These are phyloP conservation scores for Erysimum cheiranthoides DNA, from an alignment of 345 rosid genomes.

Conservation along the genomic window DNA sequence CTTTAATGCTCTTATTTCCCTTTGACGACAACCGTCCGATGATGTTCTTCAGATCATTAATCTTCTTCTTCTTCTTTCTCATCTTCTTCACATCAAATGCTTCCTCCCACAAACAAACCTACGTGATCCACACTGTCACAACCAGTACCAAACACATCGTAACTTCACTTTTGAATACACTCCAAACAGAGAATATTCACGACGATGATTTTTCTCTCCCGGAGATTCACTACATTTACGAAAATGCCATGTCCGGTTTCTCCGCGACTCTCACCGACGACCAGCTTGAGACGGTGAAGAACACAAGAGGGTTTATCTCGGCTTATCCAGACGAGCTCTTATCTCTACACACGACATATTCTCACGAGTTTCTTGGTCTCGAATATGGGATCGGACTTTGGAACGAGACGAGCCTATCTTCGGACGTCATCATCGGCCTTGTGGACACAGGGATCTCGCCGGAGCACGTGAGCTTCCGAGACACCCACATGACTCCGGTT, in stretches of 20 bases:
- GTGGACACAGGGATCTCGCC: constrained; percentile 86
- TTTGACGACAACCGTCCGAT: constrained; percentile 38
- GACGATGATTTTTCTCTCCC: constrained; percentile 44
- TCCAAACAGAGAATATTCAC: constrained; percentile 37
- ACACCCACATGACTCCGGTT: constrained; percentile 56
- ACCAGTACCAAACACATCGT: constrained; percentile 46
- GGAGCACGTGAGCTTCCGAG: constrained; percentile 72
- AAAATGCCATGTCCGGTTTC: constrained; percentile 68
- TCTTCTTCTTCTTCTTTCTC: constrained; percentile 21
- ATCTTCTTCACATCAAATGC: constrained; percentile 45
- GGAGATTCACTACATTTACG: constrained; percentile 61
- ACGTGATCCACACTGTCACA: constrained; percentile 67
- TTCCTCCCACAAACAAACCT: constrained; percentile 50
- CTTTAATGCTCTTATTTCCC: constrained; percentile 27
- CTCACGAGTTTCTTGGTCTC: constrained; percentile 72
- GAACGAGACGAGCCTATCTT: constrained; percentile 49
- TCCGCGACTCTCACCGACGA: constrained; percentile 61
- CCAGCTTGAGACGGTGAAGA: constrained; percentile 57
- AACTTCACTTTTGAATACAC: constrained; percentile 44
- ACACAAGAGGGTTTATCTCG: constrained; percentile 58
- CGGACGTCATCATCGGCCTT: constrained; percentile 70
- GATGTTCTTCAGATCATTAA: constrained; percentile 42
- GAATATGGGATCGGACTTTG: constrained; percentile 60
- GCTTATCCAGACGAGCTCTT: constrained; percentile 66
- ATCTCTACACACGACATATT: constrained; percentile 68